Base-by-base conservation (phyloP, 2,329 filamentous ascomycete species). In the Phialophora chinensis region DNA sequence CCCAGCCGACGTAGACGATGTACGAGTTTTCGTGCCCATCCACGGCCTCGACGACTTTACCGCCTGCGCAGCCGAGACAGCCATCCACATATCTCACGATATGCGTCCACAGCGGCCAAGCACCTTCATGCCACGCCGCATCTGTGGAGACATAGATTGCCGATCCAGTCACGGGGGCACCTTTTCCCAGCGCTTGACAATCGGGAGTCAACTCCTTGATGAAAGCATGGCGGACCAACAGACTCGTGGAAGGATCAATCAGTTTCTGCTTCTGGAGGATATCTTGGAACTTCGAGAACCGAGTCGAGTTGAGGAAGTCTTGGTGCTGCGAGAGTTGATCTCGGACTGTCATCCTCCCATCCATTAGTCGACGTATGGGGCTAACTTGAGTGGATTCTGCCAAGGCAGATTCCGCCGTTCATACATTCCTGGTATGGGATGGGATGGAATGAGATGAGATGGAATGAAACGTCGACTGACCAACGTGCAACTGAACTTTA, bases 1-100 rank as follows among this genome's bases (percentile, higher is more conserved):
- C 72, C 78, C 76, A 78, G n/a, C 75, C 76, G 8, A 78, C 76
- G 62, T 74, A 75, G 23, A 77, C 77, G 7, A 78, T 65, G 69
- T 75, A 78, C 29, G 71, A 73, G 4, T 65, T 66, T 8, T 67
- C 68, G 29, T 72, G 62, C 10, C 73, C 74, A 23, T 75, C 74
- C 14, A 78, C 71, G 2, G 69, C 65, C 69, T 79, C 77, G 50
- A 76, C 63, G 49, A 79, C 68, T 56, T 70, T 72, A 6, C 77
- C 77, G 5, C 77, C 77, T 4, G 73, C 74, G 38, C 75, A 72
- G 17, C 75, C 77, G 61, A 74, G 65, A 63, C 76, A 79, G 31
- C 76, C 76, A 60, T 75, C 68, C 62, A 74, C 72, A 58, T 66
- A 63, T 6, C 65, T 60, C 20, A 75, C 71, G 54, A 75, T 71